A percentile compares a stretch with the other conserved stretches of the same genome.
Conservation (phyloP, 163 green algal species). For the Chloromonas sp. region DNA sequence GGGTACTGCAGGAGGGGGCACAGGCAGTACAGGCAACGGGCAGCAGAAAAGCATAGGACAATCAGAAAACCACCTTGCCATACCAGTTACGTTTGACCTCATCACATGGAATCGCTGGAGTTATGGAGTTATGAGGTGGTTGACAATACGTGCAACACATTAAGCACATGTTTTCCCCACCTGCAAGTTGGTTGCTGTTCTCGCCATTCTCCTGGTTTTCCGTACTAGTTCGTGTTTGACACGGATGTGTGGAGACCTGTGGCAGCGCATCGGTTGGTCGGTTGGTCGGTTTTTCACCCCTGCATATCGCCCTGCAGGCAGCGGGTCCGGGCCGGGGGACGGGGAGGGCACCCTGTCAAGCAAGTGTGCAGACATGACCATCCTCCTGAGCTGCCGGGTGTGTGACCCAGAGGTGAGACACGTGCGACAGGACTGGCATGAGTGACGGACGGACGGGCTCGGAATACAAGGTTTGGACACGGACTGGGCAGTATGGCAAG, state of each 20-base stretch:
- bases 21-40: neutral
- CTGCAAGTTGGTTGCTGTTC: too few relatives aligned
- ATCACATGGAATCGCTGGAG: too few relatives aligned
- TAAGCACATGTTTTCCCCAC: too few relatives aligned
- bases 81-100: too few relatives aligned
- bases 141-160: too few relatives aligned
- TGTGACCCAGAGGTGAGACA: constrained; percentile 14
- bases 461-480: neutral
- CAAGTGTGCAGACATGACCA: constrained; percentile 10
- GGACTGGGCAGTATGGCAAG: neutral
- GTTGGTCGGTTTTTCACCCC: neutral
- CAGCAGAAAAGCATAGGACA: neutral
- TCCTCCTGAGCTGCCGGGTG: constrained; percentile 1
- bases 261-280: neutral
- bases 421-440: neutral
- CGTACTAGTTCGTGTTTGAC: too few relatives aligned
- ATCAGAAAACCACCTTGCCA: too few relatives aligned
- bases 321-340: neutral
- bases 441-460: neutral
- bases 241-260: too few relatives aligned
- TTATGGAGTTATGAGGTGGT: too few relatives aligned
- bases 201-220: too few relatives aligned
- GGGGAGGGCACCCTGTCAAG: too few relatives aligned
- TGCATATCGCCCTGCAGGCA: neutral
- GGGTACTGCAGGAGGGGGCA: neutral